Evolutionary conservation across 495 filamentous ascomycete genomes (phyloP), one percentile per base, ranked within the genome.

Genomic region (Rusavskia elegans): DNA sequence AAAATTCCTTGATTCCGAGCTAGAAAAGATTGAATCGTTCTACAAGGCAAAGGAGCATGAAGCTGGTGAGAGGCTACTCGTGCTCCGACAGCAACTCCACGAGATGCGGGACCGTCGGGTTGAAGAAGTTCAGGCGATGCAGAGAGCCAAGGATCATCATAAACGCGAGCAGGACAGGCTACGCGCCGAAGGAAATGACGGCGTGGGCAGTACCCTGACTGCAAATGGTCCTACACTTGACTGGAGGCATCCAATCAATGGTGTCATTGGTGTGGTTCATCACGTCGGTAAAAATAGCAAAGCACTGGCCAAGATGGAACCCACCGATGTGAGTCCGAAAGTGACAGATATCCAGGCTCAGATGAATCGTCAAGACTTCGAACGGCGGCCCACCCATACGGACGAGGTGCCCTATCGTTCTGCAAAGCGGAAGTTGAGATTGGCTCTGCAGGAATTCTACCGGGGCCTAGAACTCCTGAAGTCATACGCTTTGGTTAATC

Each of bases 391-490:
- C 49, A 73, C 54, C 38, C 68, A 58, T 59, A 63, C 50, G 52
- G 69, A 73, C 49, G 81, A 83, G 23, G 80, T 92, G 4, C 74
- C 88, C 0, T 93, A 95, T 64, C 75, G 84, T 37, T 75, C 80
- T 16, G 92, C 92, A 1, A 96, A 95, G 64, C 71, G 83, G 48
- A 95, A 94, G 65, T 76, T 98, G 49, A 96, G 95, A 62, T 64
- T 84, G 45, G 92, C 92, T 0, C 61, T 95, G 53, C 85, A 89
- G 60, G 92, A 97, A 65, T 95, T 84, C 61, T 95, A 98, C 63
- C 80, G 90, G 30, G 83, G 87, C 7, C 73, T 97, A 3, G 92
- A 98, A 63, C 73, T 97, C 17, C 66, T 98, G 20, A 95, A 95
- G 66, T 84, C 85, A 0, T 98, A 92, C 60, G 83, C 87, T 6